These are phyloP conservation scores for Metschnikowia noctiluminum DNA, from an alignment of 805 yeast genomes.

Conservation along the genomic window DNA sequence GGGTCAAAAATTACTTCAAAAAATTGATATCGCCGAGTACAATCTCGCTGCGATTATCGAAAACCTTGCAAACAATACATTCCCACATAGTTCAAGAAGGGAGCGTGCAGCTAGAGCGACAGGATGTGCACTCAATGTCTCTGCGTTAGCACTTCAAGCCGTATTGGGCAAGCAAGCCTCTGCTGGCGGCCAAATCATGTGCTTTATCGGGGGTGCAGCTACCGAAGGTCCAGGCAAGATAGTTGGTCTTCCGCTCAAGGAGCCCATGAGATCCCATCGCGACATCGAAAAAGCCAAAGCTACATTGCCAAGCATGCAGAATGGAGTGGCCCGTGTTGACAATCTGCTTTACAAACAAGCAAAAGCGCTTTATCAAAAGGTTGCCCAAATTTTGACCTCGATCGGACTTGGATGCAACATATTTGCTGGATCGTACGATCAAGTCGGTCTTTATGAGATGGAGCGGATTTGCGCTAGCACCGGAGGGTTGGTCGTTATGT, in stretches of 20 bases:
- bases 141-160: constrained; percentile 37
- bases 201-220: constrained; percentile 62
- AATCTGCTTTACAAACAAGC: constrained; percentile 34
- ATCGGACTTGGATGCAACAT: constrained; percentile 56
- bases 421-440: constrained; percentile 67
- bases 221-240: constrained; percentile 64
- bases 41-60: constrained; percentile 49
- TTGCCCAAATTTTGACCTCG: constrained; percentile 46
- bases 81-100: constrained; percentile 40
- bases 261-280: constrained; percentile 65
- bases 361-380: constrained; percentile 43
- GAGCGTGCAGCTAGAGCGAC: constrained; percentile 54
- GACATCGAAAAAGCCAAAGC: constrained; percentile 47
- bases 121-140: constrained; percentile 56
- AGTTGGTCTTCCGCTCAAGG: constrained; percentile 53
- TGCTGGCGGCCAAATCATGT: constrained; percentile 51
- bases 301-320: constrained; percentile 33
- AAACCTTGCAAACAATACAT: constrained; percentile 45
- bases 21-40: constrained; percentile 48
- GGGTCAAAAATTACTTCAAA: constrained; percentile 43
- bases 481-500: constrained; percentile 61
- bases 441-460: constrained; percentile 67
- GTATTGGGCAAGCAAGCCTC: constrained; percentile 40
- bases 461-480: constrained; percentile 52
- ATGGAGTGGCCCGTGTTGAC: constrained; percentile 28